phyloP scores from a whole-genome alignment of 768 basidiomycete species.

The Daedaleopsis nitida region DNA sequence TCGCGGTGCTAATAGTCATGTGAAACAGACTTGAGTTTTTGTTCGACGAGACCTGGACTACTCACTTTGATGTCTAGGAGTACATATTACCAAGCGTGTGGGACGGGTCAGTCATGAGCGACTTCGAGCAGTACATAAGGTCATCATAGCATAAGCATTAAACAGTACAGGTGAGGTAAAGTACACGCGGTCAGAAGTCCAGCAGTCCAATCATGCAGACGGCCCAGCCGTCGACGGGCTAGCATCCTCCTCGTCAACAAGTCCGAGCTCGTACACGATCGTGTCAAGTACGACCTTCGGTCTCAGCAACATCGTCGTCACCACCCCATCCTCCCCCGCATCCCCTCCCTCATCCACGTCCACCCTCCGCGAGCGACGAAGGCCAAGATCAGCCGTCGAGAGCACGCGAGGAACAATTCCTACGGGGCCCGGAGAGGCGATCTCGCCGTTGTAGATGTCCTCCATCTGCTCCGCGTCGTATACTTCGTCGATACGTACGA shows the following conservation, averaged over 20 bases:
- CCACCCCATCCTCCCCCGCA: slow-evolving; percentile 29
- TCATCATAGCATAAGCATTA: slow-evolving; percentile 2
- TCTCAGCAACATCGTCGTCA: slow-evolving; percentile 34
- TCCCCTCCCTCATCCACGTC: slow-evolving; percentile 1
- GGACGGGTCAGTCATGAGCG: neutral
- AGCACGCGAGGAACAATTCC: slow-evolving; percentile 29
- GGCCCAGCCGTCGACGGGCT: slow-evolving; percentile 1
- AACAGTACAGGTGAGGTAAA: neutral
- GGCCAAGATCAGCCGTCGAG: slow-evolving; percentile 40
- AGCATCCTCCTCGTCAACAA: slow-evolving; percentile 22
- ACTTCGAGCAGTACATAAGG: slow-evolving; percentile 1
- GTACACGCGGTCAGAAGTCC: neutral
- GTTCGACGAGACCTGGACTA: too few relatives aligned
- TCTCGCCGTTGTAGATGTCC: slow-evolving; percentile 20
- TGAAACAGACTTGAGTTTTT: too few relatives aligned
- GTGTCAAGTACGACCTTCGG: slow-evolving; percentile 42
- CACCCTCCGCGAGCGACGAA: slow-evolving; percentile 34
- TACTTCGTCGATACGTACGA: slow-evolving; percentile 12
- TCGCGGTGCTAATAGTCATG: too few relatives aligned
- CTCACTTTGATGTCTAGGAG: too few relatives aligned
- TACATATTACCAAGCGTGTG: neutral
- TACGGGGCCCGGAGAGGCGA: slow-evolving; percentile 10
- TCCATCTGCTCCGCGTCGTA: slow-evolving; percentile 16
- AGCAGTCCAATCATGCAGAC: neutral
- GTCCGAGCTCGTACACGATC: slow-evolving; percentile 23